A percentile compares a stretch with the other conserved stretches of the same genome.
These are phyloP conservation scores for Acidomyces sp. DNA, from an alignment of 495 filamentous ascomycete genomes.

Conservation along the genomic window DNA sequence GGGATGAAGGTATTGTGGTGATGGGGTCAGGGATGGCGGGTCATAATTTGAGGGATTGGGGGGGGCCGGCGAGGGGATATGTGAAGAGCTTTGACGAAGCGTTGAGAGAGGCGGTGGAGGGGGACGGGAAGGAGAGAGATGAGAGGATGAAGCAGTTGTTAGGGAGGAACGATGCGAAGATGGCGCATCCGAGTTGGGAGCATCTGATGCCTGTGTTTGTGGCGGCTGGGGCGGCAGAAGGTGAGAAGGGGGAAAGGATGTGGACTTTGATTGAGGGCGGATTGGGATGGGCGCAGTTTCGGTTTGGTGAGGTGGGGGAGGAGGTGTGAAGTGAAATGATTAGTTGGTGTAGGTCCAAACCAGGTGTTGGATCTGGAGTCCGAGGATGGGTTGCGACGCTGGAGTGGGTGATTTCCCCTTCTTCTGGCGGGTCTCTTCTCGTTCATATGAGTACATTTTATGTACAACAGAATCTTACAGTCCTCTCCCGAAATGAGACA, in stretches of 20 bases:
- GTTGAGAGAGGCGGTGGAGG: conserved; percentile 53
- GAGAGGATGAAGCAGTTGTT: conserved; percentile 46
- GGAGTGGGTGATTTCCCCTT: no score
- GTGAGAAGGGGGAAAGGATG: conserved; percentile 17
- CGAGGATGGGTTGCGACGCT: no score
- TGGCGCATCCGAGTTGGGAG: conserved; percentile 69
- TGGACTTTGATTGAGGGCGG: conserved; percentile 23
- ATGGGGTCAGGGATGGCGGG: conserved; percentile 79
- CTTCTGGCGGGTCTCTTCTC: no score
- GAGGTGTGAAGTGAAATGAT: no score
- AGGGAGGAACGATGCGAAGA: conserved; percentile 51
- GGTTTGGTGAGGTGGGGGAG: conserved; percentile 23
- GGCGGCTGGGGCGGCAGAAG: conserved; percentile 30
- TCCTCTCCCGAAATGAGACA: no score
- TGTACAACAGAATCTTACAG: no score
- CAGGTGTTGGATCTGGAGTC: no score
- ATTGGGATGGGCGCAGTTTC: conserved; percentile 23
- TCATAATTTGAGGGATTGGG: conserved; percentile 48
- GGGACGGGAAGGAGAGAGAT: conserved; percentile 42
- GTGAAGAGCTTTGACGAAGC: conserved; percentile 62
- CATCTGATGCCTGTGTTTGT: conserved; percentile 72
- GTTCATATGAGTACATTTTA: no score
- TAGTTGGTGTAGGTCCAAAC: no score
- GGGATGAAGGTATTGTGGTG: conserved; percentile 60
- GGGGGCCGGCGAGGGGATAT: conserved; percentile 32